Conservation (phyloP, 495 filamentous ascomycete species). For the Neurospora discreta region DNA sequence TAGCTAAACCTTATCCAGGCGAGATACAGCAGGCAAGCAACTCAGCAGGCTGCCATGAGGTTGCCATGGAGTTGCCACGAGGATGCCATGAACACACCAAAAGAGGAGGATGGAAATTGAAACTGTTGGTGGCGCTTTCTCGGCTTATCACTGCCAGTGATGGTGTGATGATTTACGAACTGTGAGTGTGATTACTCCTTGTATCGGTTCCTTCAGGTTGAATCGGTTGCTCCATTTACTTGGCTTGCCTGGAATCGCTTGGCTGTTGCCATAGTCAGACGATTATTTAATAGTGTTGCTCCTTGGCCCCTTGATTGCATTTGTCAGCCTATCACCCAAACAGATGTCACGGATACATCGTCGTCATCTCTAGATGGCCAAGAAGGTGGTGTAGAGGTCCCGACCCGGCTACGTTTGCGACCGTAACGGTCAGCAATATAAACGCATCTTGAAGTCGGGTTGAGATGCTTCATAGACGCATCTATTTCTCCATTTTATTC, state of each 20-base stretch:
- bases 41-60: neutral
- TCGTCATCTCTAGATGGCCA: neutral
- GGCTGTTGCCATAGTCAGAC: neutral
- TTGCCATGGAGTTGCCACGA: neutral
- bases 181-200: neutral
- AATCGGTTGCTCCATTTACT: neutral
- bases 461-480: neutral
- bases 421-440: neutral
- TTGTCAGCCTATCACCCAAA: neutral
- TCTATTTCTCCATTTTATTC: neutral
- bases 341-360: neutral
- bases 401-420: neutral
- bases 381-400: neutral
- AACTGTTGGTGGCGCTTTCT: neutral
- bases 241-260: neutral
- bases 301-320: neutral
- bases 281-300: neutral
- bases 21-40: neutral
- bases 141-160: neutral
- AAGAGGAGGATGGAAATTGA: neutral
- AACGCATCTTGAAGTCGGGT: neutral
- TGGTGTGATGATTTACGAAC: neutral
- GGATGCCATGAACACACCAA: neutral
- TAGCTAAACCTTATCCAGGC: neutral
- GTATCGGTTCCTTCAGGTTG: neutral